phyloP scores from a whole-genome alignment of 805 yeast genomes.

The Yamadazyma olivae region DNA sequence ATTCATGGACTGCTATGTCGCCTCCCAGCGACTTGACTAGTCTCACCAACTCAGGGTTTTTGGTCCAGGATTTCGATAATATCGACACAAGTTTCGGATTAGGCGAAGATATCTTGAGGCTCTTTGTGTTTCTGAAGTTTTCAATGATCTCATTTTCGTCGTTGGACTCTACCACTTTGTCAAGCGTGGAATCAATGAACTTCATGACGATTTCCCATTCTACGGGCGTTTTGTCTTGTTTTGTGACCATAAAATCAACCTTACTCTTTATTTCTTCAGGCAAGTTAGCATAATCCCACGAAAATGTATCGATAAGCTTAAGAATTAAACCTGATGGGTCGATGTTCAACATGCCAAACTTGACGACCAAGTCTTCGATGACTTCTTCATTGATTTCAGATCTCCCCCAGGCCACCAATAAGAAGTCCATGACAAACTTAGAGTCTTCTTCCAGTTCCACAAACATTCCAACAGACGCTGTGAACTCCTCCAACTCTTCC shows the following conservation, averaged over 20 bases:
- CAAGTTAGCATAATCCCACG: constrained; percentile 6
- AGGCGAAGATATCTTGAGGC: neutral
- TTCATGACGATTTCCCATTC: constrained; percentile 21
- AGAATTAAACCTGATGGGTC: constrained; percentile 7
- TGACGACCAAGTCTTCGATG: constrained; percentile 10
- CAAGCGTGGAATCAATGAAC: constrained; percentile 12
- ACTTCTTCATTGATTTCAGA: constrained; percentile 4
- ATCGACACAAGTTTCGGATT: neutral
- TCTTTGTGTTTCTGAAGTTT: constrained; percentile 1
- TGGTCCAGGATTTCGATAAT: constrained; percentile 3
- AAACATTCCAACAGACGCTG: constrained; percentile 3
- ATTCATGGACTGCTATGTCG: constrained; percentile 2
- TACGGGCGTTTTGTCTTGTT: constrained; percentile 13
- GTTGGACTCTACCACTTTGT: constrained; percentile 1
- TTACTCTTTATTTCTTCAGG: constrained; percentile 20
- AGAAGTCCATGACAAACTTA: neutral
- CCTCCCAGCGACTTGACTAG: constrained; percentile 5
- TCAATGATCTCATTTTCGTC: constrained; percentile 4
- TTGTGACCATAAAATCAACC: constrained; percentile 27
- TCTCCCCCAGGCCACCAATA: constrained; percentile 8
- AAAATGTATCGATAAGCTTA: constrained; percentile 4
- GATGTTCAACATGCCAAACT: constrained; percentile 5
- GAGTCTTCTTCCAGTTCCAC: constrained; percentile 4
- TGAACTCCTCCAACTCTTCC: constrained; percentile 8
- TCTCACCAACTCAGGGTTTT: neutral